These are phyloP conservation scores for Phytophthora pinifolia DNA, from an alignment of 352 stramenopile species.

Conservation along the genomic window DNA sequence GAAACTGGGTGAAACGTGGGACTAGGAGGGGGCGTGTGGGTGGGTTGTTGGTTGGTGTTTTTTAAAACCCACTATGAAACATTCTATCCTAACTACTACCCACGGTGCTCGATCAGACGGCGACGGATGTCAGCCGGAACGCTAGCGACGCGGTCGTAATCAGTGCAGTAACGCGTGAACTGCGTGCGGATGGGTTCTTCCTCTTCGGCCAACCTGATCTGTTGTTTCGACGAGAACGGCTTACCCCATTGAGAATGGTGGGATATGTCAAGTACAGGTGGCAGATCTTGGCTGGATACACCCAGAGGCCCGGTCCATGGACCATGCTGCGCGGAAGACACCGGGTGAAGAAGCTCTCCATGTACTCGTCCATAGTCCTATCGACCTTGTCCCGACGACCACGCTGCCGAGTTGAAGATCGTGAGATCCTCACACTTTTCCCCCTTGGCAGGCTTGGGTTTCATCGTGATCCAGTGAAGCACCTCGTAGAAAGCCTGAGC, in stretches of 20 bases:
- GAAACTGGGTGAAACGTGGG: no score
- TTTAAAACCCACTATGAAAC: no score
- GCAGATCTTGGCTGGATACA: not conserved
- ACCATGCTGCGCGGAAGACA: not conserved
- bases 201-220: not conserved
- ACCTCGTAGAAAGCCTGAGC: constrained; percentile 3
- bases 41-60: no score
- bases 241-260: not conserved
- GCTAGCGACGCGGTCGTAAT: no score
- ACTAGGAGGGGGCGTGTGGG: no score
- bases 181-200: not conserved
- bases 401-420: not conserved
- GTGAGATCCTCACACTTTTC: not conserved
- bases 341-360: not conserved
- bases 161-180: not conserved
- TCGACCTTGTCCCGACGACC: not conserved
- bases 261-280: not conserved
- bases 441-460: not conserved
- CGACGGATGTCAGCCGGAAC: no score
- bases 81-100: no score
- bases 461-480: constrained; percentile 2
- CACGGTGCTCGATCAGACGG: no score
- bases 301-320: not conserved
- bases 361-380: not conserved
- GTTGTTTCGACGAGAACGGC: not conserved